Evolutionary conservation across 352 stramenopile species (phyloP), one percentile per base, ranked within the genome.

Genomic region (Pythium dissimile): DNA sequence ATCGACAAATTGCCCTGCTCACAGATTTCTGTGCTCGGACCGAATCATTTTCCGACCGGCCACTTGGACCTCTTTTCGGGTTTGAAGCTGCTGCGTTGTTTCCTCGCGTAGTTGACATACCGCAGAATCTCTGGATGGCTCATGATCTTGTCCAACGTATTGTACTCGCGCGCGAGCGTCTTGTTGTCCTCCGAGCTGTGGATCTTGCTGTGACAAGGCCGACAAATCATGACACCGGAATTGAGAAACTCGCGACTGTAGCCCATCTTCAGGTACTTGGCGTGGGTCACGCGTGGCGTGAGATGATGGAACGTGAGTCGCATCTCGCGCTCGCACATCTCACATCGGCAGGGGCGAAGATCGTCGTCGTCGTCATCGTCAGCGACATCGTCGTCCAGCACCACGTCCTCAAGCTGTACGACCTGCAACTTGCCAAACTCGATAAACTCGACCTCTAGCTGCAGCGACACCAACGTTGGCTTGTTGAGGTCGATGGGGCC

Each of bases 261-360:
- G 2, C 85, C 87, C 43, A 85, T 84, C 60, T 91, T 89, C 24
- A 88, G 48, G 60, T 93, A 94, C 54, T 75, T 83, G 21, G 73
- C 60, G 52, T 96, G 87, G 3, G 68, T 87, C n/a, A 78, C 79
- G 35, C 88, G 87, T 5, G 94, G 94, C 49, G 97, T 97, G 8
- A 98, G 69, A 59, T 98, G 94, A 69, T 98, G 94, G 6, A 81
- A 80, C 13, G 92, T 97, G 16, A 98, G 46, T 54, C 89, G 91
- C 71, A 97, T 96, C 10, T 77, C 72, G 20, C 94, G 81, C 69
- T 97, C 89, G 52, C 94, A 98, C 66, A 98, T 89, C 54, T 77
- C 81, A 45, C 94, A 98, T 31, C 55, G 21, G 2, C 54, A 34
- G 8, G 54, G 37, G 0, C n/a, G 21, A 12, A 77, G 32, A 16